These are phyloP conservation scores for Ascochyta viciae-villosae DNA, from an alignment of 2,329 filamentous ascomycete genomes.

Conservation along the genomic window DNA sequence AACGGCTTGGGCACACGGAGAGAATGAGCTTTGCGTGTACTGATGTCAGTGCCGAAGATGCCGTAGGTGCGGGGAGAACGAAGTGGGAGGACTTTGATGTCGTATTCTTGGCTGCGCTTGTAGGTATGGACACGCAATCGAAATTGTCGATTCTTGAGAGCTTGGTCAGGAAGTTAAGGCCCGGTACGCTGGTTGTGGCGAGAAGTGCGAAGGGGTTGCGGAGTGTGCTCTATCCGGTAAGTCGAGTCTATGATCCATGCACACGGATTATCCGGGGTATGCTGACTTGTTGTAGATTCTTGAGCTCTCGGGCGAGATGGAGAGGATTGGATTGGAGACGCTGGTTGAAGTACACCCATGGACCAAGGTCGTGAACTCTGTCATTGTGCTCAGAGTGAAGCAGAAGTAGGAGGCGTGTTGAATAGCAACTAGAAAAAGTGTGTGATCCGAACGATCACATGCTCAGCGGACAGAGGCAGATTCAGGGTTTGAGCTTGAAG, in stretches of 20 bases:
- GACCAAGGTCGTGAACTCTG: conserved; percentile 59
- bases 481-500: not conserved
- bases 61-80: not conserved
- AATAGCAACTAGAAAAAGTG: not conserved
- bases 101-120: conserved; percentile 60
- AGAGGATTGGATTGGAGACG: conserved; percentile 47
- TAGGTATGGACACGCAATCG: conserved; percentile 52
- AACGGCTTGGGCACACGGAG: conserved; percentile 37
- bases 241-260: conserved; percentile 12
- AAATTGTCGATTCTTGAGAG: conserved; percentile 53
- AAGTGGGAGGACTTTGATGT: conserved; percentile 52
- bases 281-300: conserved; percentile 43
- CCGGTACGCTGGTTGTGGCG: conserved; percentile 55
- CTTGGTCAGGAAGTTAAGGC: conserved; percentile 50
- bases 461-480: not conserved
- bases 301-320: conserved; percentile 44
- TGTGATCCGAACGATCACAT: not conserved
- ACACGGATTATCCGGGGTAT: not conserved
- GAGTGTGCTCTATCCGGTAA: conserved; percentile 57
- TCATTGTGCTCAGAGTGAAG: conserved; percentile 49
- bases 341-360: conserved; percentile 58
- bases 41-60: conserved; percentile 36
- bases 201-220: conserved; percentile 56
- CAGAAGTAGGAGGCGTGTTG: not conserved
- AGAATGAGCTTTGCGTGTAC: conserved; percentile 50